Percentiles rank a stretch among this genome's conserved stretches.
These are phyloP conservation scores for Piedraia hortae DNA, from an alignment of 2,329 filamentous ascomycete species.

Conservation along the genomic window DNA sequence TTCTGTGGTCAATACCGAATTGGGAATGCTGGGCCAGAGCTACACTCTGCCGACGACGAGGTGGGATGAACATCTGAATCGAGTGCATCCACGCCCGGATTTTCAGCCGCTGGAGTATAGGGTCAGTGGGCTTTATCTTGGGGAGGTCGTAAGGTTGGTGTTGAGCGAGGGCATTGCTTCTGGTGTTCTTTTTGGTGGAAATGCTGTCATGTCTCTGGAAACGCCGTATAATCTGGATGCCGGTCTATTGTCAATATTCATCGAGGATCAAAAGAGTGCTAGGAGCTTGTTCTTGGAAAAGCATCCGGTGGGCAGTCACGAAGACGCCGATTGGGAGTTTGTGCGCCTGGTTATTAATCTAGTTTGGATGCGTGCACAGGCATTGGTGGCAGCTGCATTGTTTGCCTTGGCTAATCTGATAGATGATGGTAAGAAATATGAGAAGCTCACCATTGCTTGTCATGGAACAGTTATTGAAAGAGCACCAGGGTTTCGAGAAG, in stretches of 20 bases:
- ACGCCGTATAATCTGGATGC: constrained; percentile 32
- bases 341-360: constrained; percentile 24
- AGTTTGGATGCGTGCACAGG: constrained; percentile 31
- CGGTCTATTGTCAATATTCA: constrained; percentile 28
- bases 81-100: constrained; percentile 27
- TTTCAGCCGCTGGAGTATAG: constrained; percentile 39
- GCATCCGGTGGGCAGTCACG: constrained; percentile 16
- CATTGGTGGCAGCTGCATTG: too few relatives aligned
- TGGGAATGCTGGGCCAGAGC: constrained; percentile 34
- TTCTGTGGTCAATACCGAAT: constrained; percentile 36
- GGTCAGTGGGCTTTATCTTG: constrained; percentile 34
- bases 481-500: constrained; percentile 38
- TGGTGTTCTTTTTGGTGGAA: constrained; percentile 27
- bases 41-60: constrained; percentile 28
- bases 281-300: constrained; percentile 26
- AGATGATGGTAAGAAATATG: too few relatives aligned
- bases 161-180: constrained; percentile 30
- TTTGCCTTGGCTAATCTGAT: too few relatives aligned
- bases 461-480: constrained; percentile 58
- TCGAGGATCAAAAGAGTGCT: constrained; percentile 22
- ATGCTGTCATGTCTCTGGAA: constrained; percentile 25
- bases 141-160: constrained; percentile 33
- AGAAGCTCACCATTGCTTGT: constrained; percentile 36
- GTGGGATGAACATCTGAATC: constrained; percentile 34
- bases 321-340: constrained; percentile 21